These are phyloP conservation scores for Picea mariana DNA, from an alignment of 83 land plant species.

Conservation along the genomic window DNA sequence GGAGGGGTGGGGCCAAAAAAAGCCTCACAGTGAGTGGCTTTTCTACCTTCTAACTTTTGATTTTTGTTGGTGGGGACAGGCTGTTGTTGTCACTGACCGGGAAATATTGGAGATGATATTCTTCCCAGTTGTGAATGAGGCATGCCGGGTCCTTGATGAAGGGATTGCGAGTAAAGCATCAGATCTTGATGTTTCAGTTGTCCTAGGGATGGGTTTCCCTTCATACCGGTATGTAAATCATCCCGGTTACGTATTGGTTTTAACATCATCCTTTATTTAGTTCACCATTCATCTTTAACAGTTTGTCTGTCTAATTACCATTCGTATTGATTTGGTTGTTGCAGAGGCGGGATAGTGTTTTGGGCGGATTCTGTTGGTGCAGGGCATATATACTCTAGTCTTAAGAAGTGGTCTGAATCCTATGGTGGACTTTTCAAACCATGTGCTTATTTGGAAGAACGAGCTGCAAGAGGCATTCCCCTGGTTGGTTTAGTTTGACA, in stretches of 20 bases:
- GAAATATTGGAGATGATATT: conserved; percentile 93
- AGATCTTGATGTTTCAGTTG: conserved; percentile 86
- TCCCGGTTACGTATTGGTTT: not conserved
- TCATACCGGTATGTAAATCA: conserved; percentile 70
- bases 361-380: conserved; percentile 91
- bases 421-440: conserved; percentile 87
- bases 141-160: conserved; percentile 88
- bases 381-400: conserved; percentile 48
- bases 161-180: conserved; percentile 81
- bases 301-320: not conserved
- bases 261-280: conserved; percentile 1
- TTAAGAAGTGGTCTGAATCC: conserved; percentile 64
- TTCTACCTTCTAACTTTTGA: too few relatives aligned
- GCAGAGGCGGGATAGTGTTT: conserved; percentile 92
- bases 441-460: conserved; percentile 73
- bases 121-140: conserved; percentile 95
- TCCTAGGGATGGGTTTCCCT: conserved; percentile 97
- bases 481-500: conserved; percentile 47
- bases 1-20: too few relatives aligned
- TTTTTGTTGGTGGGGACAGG: conserved; percentile 36
- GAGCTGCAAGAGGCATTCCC: conserved; percentile 72
- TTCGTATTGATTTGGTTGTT: conserved; percentile 1
- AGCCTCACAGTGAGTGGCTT: too few relatives aligned
- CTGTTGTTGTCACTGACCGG: conserved; percentile 66
- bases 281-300: not conserved